Base-by-base conservation (phyloP, 768 basidiomycete genomes). In the Macrocybe gigantea region DNA sequence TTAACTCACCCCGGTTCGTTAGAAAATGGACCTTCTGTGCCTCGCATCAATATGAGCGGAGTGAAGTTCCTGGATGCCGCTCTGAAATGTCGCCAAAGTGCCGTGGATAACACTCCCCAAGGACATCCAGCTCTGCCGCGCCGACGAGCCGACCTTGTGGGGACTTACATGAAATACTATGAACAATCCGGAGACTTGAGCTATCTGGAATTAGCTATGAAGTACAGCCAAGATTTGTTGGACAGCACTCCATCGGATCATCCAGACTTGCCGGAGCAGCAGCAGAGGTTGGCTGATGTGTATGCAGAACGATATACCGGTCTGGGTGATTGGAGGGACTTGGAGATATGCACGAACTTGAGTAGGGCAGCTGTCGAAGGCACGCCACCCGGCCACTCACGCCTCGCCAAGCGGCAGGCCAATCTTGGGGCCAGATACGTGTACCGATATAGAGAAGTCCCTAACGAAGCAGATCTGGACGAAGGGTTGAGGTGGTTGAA, bases 221-320 rank as follows among this genome's bases (percentile, higher is more conserved):
- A 22, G 22, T 22, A 22, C 22, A 22, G 22, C 22, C 22, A 22
- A 22, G 22, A 22, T 4, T 22, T 22, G 4, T n/a, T 49, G 3
- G 47, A 48, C 5, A 32, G 9, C n/a, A 48, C 38, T 4, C 47
- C 47, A 5, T 32, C 33, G 11, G 35, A 49, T 29, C 37, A 46
- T 38, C 13, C 43, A 13, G 40, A 41, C 31, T 22, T 44, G 32
- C 40, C 49, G 6, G 38, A 14, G n/a, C 38, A 39, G 8, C 40
- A 50, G 32, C 45, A 47, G 9, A 47, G 44, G 22, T 42, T 50
- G 10, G 52, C 49, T 5, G 15, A 38, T 11, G 30, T 36, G 8
- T 41, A 50, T 29, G 47, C 34, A 15, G 15, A 35, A 15, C 30
- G 35, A 8, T 49, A 43, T 41, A 22, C 41, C 13, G 31, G 42